Conservation (phyloP, 805 yeast species). For the Starmerella tilneyi region DNA sequence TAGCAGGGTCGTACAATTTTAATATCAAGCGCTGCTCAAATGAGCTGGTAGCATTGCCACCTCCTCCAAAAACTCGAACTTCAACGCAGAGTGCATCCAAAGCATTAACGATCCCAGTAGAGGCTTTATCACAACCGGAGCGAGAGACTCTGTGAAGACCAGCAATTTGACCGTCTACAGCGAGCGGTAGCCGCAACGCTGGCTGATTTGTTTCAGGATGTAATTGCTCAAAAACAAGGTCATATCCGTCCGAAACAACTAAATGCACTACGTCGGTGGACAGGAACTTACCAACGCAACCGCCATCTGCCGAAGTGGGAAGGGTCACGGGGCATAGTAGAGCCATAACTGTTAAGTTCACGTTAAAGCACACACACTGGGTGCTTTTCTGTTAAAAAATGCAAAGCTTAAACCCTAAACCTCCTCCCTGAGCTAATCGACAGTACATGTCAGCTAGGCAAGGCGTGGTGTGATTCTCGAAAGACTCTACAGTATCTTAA, state of each 20-base stretch:
- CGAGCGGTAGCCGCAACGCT: background rate
- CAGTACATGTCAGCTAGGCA: too few relatives aligned
- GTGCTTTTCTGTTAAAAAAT: too few relatives aligned
- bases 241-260: slow-evolving; percentile 8
- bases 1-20: background rate
- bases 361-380: too few relatives aligned
- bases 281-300: slow-evolving; percentile 13
- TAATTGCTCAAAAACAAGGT: slow-evolving; percentile 7
- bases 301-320: background rate
- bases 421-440: too few relatives aligned
- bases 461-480: too few relatives aligned
- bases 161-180: background rate
- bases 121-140: too few relatives aligned
- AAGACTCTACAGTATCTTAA: too few relatives aligned
- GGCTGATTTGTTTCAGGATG: background rate
- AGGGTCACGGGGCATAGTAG: slow-evolving; percentile 2
- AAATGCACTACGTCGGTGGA: background rate
- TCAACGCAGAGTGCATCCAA: background rate
- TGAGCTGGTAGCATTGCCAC: too few relatives aligned
- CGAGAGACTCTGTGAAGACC: background rate
- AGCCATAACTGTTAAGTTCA: too few relatives aligned
- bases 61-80: too few relatives aligned
- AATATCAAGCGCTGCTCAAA: background rate
- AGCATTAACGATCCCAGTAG: too few relatives aligned
- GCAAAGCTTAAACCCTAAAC: too few relatives aligned